Evolutionary conservation across 2,329 filamentous ascomycete genomes (phyloP).

Genomic region (Fulvia fulva): DNA sequence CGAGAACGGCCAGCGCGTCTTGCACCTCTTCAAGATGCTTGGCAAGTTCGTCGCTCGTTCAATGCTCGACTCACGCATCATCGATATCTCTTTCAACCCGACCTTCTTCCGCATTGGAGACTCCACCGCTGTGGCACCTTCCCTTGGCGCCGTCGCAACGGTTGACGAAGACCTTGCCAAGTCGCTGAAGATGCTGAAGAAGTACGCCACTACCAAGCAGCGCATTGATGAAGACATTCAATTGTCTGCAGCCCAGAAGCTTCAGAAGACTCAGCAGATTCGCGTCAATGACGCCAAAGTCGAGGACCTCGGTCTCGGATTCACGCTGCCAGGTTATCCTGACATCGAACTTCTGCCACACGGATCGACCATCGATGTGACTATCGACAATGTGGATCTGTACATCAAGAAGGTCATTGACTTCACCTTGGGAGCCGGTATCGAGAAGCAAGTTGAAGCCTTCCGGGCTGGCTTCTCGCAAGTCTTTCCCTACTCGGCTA

Average conservation of each 20-base stretch:
- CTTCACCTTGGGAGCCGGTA: conserved; percentile 83
- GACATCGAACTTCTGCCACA: conserved; percentile 74
- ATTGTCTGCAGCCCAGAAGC: conserved; percentile 67
- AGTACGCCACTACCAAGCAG: conserved; percentile 78
- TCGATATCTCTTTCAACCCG: conserved; percentile 94
- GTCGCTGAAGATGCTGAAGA: conserved; percentile 81
- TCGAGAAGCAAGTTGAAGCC: conserved; percentile 82
- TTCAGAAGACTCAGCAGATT: conserved; percentile 64
- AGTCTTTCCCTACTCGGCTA: conserved; percentile 89
- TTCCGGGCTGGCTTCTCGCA: conserved; percentile 90
- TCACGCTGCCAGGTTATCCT: conserved; percentile 88
- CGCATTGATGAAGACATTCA: conserved; percentile 68
- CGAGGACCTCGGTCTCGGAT: conserved; percentile 87
- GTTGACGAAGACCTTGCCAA: conserved; percentile 83
- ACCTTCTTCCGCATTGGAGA: conserved; percentile 96
- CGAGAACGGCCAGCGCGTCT: conserved; percentile 79
- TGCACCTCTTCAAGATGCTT: conserved; percentile 86
- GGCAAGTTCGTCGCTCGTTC: conserved; percentile 97
- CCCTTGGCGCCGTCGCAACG: conserved; percentile 80
- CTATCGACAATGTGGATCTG: conserved; percentile 82
- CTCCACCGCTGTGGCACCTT: conserved; percentile 66
- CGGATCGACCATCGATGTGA: conserved; percentile 71
- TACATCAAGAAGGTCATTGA: conserved; percentile 91
- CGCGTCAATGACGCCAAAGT: conserved; percentile 71
- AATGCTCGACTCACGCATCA: conserved; percentile 97